Conservation (phyloP, 257 asterid species). For the Apocynum venetum region DNA sequence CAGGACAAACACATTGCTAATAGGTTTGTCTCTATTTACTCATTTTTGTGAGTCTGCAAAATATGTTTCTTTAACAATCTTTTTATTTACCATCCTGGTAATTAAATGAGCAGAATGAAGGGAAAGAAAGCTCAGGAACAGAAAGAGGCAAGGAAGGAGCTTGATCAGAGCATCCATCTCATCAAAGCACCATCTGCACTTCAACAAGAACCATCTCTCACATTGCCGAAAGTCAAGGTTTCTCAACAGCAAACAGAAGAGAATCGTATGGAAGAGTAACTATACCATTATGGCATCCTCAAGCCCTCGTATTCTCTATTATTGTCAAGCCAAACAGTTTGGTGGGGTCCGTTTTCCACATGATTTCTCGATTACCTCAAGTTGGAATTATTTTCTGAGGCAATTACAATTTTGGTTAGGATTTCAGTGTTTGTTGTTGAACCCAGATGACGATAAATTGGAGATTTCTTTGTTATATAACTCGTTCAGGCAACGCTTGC, state of each 20-base stretch:
- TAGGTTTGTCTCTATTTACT: slow-evolving; percentile 37
- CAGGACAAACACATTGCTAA: slow-evolving; percentile 46
- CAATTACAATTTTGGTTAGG: slow-evolving; percentile 1
- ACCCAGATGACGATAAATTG: neutral
- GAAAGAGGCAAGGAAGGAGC: slow-evolving; percentile 45
- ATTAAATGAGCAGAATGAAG: slow-evolving; percentile 50
- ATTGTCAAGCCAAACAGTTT: neutral
- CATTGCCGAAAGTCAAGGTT: slow-evolving; percentile 39
- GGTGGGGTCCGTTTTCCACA: neutral
- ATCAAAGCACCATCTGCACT: slow-evolving; percentile 55
- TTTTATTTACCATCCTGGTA: slow-evolving; percentile 8
- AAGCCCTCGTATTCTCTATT: neutral
- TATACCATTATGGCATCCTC: neutral
- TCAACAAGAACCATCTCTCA: slow-evolving; percentile 40
- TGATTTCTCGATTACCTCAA: neutral
- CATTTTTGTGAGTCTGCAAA: neutral
- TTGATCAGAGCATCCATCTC: slow-evolving; percentile 51
- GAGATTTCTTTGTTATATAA: neutral
- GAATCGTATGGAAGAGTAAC: slow-evolving; percentile 37
- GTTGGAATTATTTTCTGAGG: neutral
- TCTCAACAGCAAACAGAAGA: slow-evolving; percentile 17
- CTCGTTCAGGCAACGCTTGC: neutral
- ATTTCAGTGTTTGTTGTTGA: neutral
- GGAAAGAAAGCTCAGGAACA: slow-evolving; percentile 46
- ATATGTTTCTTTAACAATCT: neutral